Conservation (phyloP, 176 grass and related monocot genomes). For the Avena eriantha region DNA sequence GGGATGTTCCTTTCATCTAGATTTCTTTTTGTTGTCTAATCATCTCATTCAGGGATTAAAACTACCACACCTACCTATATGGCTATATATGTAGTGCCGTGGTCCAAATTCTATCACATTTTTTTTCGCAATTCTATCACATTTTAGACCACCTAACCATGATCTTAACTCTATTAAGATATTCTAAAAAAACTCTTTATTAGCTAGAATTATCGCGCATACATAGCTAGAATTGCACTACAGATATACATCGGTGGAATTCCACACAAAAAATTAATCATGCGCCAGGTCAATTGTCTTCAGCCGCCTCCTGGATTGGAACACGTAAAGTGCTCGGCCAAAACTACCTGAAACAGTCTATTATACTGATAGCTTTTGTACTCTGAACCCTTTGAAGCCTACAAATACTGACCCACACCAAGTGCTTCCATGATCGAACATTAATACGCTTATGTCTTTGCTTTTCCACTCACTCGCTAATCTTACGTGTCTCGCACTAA, state of each 20-base stretch:
- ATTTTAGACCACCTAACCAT: slow-evolving; percentile 18
- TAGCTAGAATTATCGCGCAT: too few relatives aligned
- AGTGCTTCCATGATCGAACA: slow-evolving; percentile 74
- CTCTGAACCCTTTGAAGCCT: slow-evolving; percentile 65
- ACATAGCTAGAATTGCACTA: too few relatives aligned
- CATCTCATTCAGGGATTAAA: slow-evolving; percentile 49
- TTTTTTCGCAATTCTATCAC: slow-evolving; percentile 11
- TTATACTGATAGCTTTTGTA: slow-evolving; percentile 57
- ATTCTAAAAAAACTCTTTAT: too few relatives aligned
- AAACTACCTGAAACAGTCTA: slow-evolving; percentile 55
- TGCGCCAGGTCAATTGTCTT: slow-evolving; percentile 27
- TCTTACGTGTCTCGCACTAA: slow-evolving; percentile 80
- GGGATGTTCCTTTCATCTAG: slow-evolving; percentile 58
- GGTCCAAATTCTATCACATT: slow-evolving; percentile 15
- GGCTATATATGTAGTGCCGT: slow-evolving; percentile 39
- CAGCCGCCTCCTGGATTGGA: slow-evolving; percentile 51
- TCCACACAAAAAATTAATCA: too few relatives aligned
- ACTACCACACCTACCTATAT: slow-evolving; percentile 37
- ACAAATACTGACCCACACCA: slow-evolving; percentile 78
- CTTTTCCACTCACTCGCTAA: slow-evolving; percentile 57
- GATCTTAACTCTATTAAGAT: too few relatives aligned
- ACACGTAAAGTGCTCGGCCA: slow-evolving; percentile 43
- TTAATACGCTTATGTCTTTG: slow-evolving; percentile 55
- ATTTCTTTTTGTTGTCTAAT: slow-evolving; percentile 52
- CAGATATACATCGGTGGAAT: too few relatives aligned